Evolutionary conservation across 2,329 filamentous ascomycete genomes (phyloP), one percentile per base, ranked within the genome.

Genomic region (Myriosclerotinia curreyana): DNA sequence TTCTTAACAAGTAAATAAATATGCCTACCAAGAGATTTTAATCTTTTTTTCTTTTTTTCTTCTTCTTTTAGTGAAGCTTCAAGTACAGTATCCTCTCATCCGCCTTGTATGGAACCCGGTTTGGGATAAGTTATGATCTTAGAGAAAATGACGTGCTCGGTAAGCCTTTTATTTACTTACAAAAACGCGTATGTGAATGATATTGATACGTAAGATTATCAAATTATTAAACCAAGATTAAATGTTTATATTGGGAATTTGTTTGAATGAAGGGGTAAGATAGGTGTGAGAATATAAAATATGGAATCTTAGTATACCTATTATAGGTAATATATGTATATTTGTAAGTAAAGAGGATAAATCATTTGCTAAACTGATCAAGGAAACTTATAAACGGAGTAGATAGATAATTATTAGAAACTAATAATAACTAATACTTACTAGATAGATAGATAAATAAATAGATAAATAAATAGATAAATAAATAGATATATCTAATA

Each of bases 61-160:
- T 42, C 42, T 52, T 36, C 34, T 31, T 55, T 48, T 48, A 48
- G 28, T 58, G 31, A 58, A 36, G 31, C 42, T 15, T 48, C 42
- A n/a, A n/a, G n/a, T n/a, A n/a, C n/a, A 48, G 31, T 58, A 36
- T 36, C 54, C 54, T 58, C 54, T 48, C 31, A 25, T 5, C 28
- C 28, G 55, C 42, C 42, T 58, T 48, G 55, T 58, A 58, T 49
- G n/a, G 60, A 58, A 58, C 42, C 60, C 52, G 34, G 20, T 58
- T 56, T 28, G 44, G 36, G 42, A 56, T 34, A 38, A 56, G 52
- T 31, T 31, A 31, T 38, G 20, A 42, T 34, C 25, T 44, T 55
- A 62, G 49, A 55, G 60, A 42, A 54, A 54, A 63, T 63, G 60
- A 63, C 60, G 60, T 63, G 60, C 60, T 63, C 44, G 58, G 36